phyloP scores from a whole-genome alignment of 306 rosid species.

The Casuarina equisetifolia region DNA sequence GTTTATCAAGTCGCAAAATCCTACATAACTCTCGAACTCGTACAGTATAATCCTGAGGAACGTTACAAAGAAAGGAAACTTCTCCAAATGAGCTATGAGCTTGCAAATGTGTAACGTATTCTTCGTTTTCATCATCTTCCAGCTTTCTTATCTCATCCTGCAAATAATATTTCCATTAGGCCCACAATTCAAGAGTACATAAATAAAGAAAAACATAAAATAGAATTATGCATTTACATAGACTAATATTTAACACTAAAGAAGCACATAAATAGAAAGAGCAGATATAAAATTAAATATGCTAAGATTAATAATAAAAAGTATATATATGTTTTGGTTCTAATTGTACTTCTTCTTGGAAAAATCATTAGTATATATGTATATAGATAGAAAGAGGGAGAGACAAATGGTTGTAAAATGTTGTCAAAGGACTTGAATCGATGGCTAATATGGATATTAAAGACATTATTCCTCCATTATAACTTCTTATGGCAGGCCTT shows the following conservation, averaged over 20 bases:
- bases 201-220: background rate
- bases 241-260: background rate
- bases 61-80: constrained; percentile 63
- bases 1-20: constrained; percentile 62
- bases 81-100: constrained; percentile 50
- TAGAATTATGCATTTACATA: background rate
- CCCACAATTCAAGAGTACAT: constrained; percentile 4
- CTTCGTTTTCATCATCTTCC: constrained; percentile 42
- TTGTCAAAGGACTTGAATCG: background rate
- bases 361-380: no score
- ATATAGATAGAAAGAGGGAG: background rate
- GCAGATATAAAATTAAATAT: background rate
- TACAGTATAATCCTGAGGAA: constrained; percentile 48
- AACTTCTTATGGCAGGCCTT: background rate
- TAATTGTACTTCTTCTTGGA: no score
- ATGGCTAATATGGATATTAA: background rate
- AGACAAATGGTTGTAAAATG: background rate
- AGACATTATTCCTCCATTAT: background rate
- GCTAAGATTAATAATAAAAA: background rate
- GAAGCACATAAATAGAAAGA: background rate
- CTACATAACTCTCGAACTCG: constrained; percentile 47
- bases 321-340: background rate
- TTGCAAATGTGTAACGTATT: constrained; percentile 27
- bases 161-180: constrained; percentile 14
- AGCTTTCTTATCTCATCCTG: constrained; percentile 41